Base-by-base conservation (phyloP, 2,329 filamentous ascomycete species). In the Aspergillus texensis region DNA sequence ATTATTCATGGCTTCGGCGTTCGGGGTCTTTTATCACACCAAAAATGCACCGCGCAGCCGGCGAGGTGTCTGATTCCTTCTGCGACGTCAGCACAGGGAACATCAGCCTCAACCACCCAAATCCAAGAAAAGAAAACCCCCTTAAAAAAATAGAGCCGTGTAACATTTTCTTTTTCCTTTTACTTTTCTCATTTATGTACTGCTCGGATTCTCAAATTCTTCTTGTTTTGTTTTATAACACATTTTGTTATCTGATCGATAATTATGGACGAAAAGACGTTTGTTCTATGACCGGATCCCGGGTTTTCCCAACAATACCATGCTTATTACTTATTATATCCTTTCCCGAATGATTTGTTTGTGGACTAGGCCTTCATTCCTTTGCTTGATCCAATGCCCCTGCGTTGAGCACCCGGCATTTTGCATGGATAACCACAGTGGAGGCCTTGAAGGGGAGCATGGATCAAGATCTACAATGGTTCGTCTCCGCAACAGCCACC, bases 1-100 rank as follows among this genome's bases (percentile, higher is more conserved):
- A 73, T 73, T 76, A 67, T 60, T 69, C 65, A 69, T 67, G 70
- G 67, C 68, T 74, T 71, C 71, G 74, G 74, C 74, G 74, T 77
- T 76, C 66, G 67, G 70, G 68, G 65, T 67, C 66, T 65, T 66
- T 66, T 66, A 72, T 68, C 69, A 71, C 74, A 70, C 68, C 64
- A 74, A 67, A 71, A 72, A 65, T 57, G 55, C 60, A 56, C 60
- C 62, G 43, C 48, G 61, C 64, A 63, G 63, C 56, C 64, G 60
- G 65, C 63, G 60, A 65, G 67, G 64, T 66, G 66, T 56, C 64
- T 66, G 61, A 63, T 70, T 65, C 34, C 52, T 52, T 62, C 64
- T 62, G 64, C 62, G 64, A 62, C 59, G 63, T 64, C 54, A 62
- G 57, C 63, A 52, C 63, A 52, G 41, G 39, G 36, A 55, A 57